Percentiles rank a stretch among this genome's conserved stretches.
phyloP scores from a whole-genome alignment of 495 filamentous ascomycete species.

The Corynascus novoguineensis region DNA sequence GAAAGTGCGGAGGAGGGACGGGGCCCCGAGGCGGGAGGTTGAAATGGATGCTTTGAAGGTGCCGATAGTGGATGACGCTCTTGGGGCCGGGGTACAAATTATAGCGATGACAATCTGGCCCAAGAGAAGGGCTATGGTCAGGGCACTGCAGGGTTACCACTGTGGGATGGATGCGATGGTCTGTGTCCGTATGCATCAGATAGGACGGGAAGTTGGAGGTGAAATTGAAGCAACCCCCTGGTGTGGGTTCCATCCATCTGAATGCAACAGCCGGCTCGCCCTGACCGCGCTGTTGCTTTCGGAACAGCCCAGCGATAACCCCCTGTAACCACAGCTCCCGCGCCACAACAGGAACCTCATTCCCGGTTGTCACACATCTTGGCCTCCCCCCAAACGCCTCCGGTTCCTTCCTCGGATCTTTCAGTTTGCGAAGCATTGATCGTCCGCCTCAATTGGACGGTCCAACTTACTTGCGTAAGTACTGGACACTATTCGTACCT shows the following conservation, averaged over 20 bases:
- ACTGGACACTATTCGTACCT: no score
- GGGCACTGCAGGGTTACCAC: no score
- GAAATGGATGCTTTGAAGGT: background rate
- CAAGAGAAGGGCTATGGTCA: background rate
- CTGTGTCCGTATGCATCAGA: background rate
- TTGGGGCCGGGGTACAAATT: background rate
- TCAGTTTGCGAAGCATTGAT: no score
- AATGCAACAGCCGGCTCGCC: background rate
- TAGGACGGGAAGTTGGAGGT: background rate
- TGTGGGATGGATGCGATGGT: background rate
- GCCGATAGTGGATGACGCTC: background rate
- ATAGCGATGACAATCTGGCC: background rate
- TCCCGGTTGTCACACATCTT: no score
- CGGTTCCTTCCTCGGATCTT: background rate
- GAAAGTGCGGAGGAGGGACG: background rate
- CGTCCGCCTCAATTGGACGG: no score
- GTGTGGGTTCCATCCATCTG: background rate
- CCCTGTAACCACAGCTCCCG: background rate
- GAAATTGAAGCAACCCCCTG: conserved; percentile 1
- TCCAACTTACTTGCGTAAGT: no score
- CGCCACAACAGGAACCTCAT: background rate
- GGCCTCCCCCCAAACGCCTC: no score
- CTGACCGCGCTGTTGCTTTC: background rate
- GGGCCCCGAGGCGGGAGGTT: background rate
- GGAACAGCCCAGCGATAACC: background rate